Conservation (phyloP, 805 yeast species). For the Hanseniaspora clermontiae region DNA sequence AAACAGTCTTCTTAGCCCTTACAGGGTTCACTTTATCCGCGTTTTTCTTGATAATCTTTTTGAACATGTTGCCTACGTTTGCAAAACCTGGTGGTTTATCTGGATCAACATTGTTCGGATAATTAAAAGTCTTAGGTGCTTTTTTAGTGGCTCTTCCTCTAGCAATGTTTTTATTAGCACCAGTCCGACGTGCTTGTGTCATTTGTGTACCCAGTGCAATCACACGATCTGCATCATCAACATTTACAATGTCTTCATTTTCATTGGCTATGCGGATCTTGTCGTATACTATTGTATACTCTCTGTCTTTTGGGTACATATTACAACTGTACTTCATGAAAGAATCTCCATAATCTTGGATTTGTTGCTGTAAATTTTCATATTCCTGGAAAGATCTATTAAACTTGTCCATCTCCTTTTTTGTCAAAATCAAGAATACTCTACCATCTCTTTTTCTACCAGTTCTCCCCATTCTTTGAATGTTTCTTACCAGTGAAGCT, state of each 20-base stretch:
- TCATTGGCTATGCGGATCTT: slow-evolving; percentile 60
- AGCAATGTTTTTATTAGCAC: slow-evolving; percentile 12
- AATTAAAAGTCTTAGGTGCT: slow-evolving; percentile 16
- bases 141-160: slow-evolving; percentile 16
- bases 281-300: slow-evolving; percentile 15
- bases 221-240: slow-evolving; percentile 55
- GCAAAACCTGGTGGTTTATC: slow-evolving; percentile 11
- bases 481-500: slow-evolving; percentile 79
- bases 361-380: slow-evolving; percentile 58
- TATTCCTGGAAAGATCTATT: slow-evolving; percentile 78
- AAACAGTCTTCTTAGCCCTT: background rate
- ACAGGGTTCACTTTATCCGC: too few relatives aligned
- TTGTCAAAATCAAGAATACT: slow-evolving; percentile 60
- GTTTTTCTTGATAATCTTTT: background rate
- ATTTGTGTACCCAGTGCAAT: slow-evolving; percentile 54
- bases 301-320: slow-evolving; percentile 44
- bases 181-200: slow-evolving; percentile 18
- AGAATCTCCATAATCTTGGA: slow-evolving; percentile 34
- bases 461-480: slow-evolving; percentile 96
- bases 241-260: slow-evolving; percentile 40
- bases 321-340: slow-evolving; percentile 40
- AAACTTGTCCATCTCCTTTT: slow-evolving; percentile 66
- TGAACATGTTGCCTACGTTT: slow-evolving; percentile 4
- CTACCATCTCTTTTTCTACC: slow-evolving; percentile 89
- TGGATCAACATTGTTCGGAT: slow-evolving; percentile 11